Base-by-base conservation (phyloP, 2,329 filamentous ascomycete species). In the Passalora sequoiae region DNA sequence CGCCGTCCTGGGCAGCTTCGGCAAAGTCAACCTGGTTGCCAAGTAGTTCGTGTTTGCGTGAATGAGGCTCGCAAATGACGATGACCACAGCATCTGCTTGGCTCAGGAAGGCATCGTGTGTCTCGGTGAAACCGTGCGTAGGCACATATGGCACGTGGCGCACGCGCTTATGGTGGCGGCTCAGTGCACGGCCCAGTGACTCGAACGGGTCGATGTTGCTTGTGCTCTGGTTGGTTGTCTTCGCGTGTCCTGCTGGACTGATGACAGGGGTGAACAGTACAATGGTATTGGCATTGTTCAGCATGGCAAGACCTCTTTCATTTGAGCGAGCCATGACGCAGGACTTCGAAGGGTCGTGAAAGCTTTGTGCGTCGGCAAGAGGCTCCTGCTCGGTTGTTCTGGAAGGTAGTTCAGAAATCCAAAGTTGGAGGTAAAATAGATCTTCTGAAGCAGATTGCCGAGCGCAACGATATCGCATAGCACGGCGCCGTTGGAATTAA, bases 101-200 rank as follows among this genome's bases (percentile, higher is more conserved):
- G 44, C 71, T 73, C 40, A 86, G 73, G 55, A 84, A 84, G 39
- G 73, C 73, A 37, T 74, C 66, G 62, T 89, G 80, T 32, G 77
- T 73, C 16, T 73, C 70, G 2, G 80, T 84, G 60, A 86, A 78
- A 30, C 83, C 82, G 45, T 71, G 65, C 40, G 73, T 71, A 35
- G 78, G 75, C 4, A 80, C 77, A 57, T 86, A 89, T 4, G 85
- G 83, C 31, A 87, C 77, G 60, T 89, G 85, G 15, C 81, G 77
- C 48, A 89, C 71, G 61, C 72, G 73, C 2, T 73, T 66, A 57
- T 84, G 80, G 53, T 75, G 71, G 37, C 66, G 69, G 37, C 78
- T 76, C 37, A 89, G 63, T 32, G 78, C 75, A 49, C 75, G 73
- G 15, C 84, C 85, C 13, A 89, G 69, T 10, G 76, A 73, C 62